Percentiles rank a stretch among this genome's conserved stretches.
These are phyloP conservation scores for Lecanoromycetidae sp. DNA, from an alignment of 2,329 filamentous ascomycete genomes.

Conservation along the genomic window DNA sequence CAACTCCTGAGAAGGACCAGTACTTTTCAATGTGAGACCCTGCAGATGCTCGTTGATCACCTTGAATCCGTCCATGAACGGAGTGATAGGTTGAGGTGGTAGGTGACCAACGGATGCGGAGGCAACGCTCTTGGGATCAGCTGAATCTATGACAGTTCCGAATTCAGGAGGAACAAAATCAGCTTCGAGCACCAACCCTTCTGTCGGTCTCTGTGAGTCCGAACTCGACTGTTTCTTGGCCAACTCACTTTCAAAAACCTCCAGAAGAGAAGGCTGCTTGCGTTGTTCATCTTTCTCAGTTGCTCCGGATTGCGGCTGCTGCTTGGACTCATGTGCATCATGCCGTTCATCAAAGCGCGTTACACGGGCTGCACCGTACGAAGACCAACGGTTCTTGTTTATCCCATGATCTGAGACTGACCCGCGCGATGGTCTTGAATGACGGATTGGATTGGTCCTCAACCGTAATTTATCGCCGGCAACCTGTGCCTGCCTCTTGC, in stretches of 20 bases:
- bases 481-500: conserved; percentile 15
- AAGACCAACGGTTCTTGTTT: conserved; percentile 19
- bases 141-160: not conserved
- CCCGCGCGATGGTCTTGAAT: conserved; percentile 9
- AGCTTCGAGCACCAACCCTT: not conserved
- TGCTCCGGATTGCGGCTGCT: conserved; percentile 18
- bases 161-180: not conserved
- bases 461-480: conserved; percentile 16
- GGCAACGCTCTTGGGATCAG: not conserved
- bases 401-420: conserved; percentile 1
- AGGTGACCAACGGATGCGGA: not conserved
- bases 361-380: conserved; percentile 11
- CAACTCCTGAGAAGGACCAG: conserved; percentile 26
- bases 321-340: conserved; percentile 13
- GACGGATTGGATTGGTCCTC: conserved; percentile 10
- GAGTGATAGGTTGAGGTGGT: not conserved
- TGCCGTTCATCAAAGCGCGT: conserved; percentile 13
- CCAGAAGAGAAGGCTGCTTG: conserved; percentile 12
- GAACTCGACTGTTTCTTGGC: conserved; percentile 9
- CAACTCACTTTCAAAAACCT: conserved; percentile 18
- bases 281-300: not conserved
- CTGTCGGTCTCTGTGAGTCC: not conserved
- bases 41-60: not conserved
- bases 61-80: not conserved
- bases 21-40: not conserved